Evolutionary conservation across 768 basidiomycete genomes (phyloP), one percentile per base, ranked within the genome.

Genomic region (Lepiota subincarnata): DNA sequence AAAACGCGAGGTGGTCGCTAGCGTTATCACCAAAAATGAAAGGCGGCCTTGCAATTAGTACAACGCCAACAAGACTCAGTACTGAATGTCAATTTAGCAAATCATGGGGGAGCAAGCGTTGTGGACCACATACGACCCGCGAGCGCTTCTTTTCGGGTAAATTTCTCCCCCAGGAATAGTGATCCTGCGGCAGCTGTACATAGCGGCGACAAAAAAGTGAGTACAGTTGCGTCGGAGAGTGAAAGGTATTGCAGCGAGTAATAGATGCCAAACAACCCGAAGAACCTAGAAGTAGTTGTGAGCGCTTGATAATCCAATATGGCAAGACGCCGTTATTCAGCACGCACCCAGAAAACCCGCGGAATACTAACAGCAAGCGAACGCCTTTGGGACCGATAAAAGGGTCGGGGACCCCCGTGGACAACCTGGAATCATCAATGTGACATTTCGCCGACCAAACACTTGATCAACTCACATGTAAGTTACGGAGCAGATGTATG

Each of bases 11-110:
- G 26, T 3, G 20, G 4, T 16, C 11, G 26, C 41, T n/a, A 11
- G 13, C 20, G 16, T 28, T 10, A 10, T 56, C 51, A 2, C 85
- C 86, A 59, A 97, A 95, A 6, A 97, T 59, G 48, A 83, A 82
- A 0, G 76, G 70, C 0, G 93, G 93, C 34, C 89, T 76, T 10
- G 92, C 89, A 46, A 97, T 91, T 6, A 93, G 73, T 12, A 94
- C 65, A 7, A 92, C 90, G 0, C 92, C 93, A 7, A 79, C 39
- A 28, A 95, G 74, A 65, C 89, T 86, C 43, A 78, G 75, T 6
- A 86, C 81, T 80, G 60, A 5, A 14, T 13, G 31, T 4, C 7
- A 38, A 46, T n/a, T 56, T 20, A 50, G n/a, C 48, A 22, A 41
- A 16, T 5, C 16, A 6, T n/a, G 1, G 16, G 5, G 39, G 14